A percentile compares a stretch with the other conserved stretches of the same genome.
phyloP scores from a whole-genome alignment of 441 rosid species.

The Gossypium gossypioides region DNA sequence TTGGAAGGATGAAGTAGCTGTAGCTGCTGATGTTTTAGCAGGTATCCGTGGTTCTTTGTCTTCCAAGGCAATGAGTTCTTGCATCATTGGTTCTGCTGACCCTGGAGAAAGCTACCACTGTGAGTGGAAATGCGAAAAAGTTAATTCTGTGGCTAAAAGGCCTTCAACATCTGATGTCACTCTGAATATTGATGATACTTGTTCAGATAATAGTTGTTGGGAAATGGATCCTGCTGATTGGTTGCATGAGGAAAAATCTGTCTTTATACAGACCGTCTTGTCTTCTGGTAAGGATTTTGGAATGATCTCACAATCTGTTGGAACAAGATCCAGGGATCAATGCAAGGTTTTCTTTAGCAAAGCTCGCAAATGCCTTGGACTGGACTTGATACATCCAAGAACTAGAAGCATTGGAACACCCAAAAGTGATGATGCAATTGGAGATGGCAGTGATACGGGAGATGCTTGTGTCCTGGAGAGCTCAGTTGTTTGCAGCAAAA shows the following conservation, averaged over 20 bases:
- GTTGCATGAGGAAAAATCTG: conserved; percentile 81
- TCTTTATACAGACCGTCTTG: conserved; percentile 62
- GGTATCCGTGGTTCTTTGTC: conserved; percentile 76
- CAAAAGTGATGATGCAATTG: conserved; percentile 50
- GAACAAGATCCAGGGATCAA: conserved; percentile 73
- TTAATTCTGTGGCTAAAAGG: conserved; percentile 34
- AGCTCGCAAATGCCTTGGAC: conserved; percentile 26
- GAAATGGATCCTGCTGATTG: conserved; percentile 72
- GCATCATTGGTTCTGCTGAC: conserved; percentile 60
- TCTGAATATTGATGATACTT: conserved; percentile 62
- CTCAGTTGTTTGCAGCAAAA: conserved; percentile 37
- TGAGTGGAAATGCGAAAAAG: conserved; percentile 42
- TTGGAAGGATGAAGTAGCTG: conserved; percentile 57
- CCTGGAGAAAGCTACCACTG: conserved; percentile 38
- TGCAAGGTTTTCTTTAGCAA: conserved; percentile 88
- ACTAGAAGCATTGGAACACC: conserved; percentile 27
- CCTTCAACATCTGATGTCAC: conserved; percentile 52
- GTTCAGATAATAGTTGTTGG: conserved; percentile 85
- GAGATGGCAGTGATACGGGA: conserved; percentile 64
- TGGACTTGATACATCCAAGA: not conserved
- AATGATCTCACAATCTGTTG: conserved; percentile 46
- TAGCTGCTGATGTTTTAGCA: conserved; percentile 76
- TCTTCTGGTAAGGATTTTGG: conserved; percentile 79
- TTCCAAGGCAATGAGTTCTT: conserved; percentile 81
- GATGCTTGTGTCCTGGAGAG: conserved; percentile 36